phyloP scores from a whole-genome alignment of 495 filamentous ascomycete genomes.

The Aspergillus leporis region DNA sequence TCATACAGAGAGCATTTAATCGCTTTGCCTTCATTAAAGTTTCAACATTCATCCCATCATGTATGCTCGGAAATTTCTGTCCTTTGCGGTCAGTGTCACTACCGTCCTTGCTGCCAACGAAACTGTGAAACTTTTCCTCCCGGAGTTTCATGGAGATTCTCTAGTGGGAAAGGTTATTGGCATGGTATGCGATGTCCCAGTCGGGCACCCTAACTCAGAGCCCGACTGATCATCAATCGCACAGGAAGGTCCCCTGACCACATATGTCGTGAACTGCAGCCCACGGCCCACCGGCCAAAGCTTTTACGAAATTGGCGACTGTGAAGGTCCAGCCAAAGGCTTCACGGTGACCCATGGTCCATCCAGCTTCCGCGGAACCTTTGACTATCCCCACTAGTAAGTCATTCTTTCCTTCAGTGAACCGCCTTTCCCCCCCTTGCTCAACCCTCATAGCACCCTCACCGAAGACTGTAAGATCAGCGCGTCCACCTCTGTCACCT shows the following conservation, averaged over 20 bases:
- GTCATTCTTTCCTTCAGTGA: neutral
- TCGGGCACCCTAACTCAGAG: neutral
- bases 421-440: too few relatives aligned
- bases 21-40: neutral
- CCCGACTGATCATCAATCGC: neutral
- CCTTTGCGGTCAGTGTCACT: neutral
- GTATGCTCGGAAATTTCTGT: neutral
- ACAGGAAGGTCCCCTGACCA: neutral
- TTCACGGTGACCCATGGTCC: neutral
- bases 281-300: too few relatives aligned
- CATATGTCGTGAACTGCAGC: neutral
- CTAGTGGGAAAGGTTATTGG: neutral
- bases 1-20: too few relatives aligned
- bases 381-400: neutral
- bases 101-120: neutral
- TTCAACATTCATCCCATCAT: neutral
- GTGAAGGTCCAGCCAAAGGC: neutral
- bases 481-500: neutral
- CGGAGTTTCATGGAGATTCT: neutral
- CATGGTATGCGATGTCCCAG: neutral
- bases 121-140: neutral
- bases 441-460: neutral
- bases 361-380: neutral
- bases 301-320: neutral
- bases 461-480: neutral